A percentile compares a stretch with the other conserved stretches of the same genome.
These are phyloP conservation scores for Aspergillus egyptiacus DNA, from an alignment of 495 filamentous ascomycete genomes.

Conservation along the genomic window DNA sequence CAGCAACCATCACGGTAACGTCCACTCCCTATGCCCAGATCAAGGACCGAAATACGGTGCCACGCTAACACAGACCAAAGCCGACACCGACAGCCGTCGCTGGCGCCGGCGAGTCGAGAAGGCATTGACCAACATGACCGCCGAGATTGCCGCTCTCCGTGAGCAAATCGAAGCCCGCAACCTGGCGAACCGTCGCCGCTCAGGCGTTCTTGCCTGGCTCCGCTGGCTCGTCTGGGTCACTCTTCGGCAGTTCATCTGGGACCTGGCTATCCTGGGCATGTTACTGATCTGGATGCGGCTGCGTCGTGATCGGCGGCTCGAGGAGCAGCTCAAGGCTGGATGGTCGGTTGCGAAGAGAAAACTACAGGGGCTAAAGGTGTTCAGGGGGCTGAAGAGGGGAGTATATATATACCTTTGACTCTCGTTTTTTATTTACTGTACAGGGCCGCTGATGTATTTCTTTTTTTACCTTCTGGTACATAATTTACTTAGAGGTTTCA, in stretches of 20 bases:
- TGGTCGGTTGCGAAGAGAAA: constrained; percentile 57
- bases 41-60: no score
- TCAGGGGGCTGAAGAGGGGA: constrained; percentile 22
- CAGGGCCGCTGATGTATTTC: neutral
- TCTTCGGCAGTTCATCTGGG: constrained; percentile 68
- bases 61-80: constrained; percentile 14
- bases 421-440: constrained; percentile 3
- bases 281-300: constrained; percentile 74
- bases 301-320: constrained; percentile 68
- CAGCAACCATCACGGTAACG: constrained; percentile 9
- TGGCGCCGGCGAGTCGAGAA: constrained; percentile 84
- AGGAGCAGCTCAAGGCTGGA: constrained; percentile 65
- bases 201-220: constrained; percentile 60
- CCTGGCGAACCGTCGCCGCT: constrained; percentile 38
- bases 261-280: constrained; percentile 61
- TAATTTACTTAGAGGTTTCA: constrained; percentile 4
- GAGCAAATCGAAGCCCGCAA: constrained; percentile 73
- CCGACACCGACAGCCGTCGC: constrained; percentile 35
- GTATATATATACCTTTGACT: constrained; percentile 24
- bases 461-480: neutral
- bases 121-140: constrained; percentile 81
- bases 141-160: constrained; percentile 87
- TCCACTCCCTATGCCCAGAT: constrained; percentile 1
- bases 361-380: constrained; percentile 41
- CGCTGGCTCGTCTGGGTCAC: constrained; percentile 63